Conservation (phyloP, 305 asterid species). For the Rubia occidens region DNA sequence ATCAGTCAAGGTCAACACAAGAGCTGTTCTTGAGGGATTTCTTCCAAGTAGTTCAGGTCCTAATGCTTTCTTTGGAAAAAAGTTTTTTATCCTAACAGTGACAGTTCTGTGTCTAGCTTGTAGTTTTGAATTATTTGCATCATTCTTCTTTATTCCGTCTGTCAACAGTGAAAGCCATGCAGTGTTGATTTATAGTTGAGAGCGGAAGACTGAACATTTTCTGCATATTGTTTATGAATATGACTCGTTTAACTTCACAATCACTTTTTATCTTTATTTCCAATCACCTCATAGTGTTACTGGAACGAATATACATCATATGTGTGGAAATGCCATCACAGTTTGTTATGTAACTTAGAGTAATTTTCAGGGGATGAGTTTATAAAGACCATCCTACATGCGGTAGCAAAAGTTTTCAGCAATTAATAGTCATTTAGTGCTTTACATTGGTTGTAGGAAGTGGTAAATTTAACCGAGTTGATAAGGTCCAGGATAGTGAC, state of each 20-base stretch:
- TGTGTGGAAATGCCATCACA: neutral
- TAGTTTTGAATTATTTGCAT: neutral
- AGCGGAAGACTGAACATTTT: neutral
- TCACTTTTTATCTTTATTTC: no score
- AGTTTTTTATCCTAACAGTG: neutral
- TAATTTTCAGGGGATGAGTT: neutral
- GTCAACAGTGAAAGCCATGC: neutral
- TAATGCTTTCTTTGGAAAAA: constrained; percentile 9
- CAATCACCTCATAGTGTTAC: neutral
- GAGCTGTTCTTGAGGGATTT: constrained; percentile 83
- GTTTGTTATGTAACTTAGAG: neutral
- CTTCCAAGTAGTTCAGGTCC: constrained; percentile 79
- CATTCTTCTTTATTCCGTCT: neutral
- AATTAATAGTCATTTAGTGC: neutral
- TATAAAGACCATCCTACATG: neutral
- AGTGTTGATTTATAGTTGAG: neutral
- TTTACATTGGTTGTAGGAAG: no score
- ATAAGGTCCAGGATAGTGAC: no score
- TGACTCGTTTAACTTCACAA: neutral
- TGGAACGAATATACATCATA: neutral
- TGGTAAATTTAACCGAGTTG: no score
- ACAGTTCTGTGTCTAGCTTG: neutral
- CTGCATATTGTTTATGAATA: neutral
- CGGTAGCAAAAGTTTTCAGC: neutral
- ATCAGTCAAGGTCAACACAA: constrained; percentile 77